Evolutionary conservation across 106 monocot genomes (phyloP), one percentile per base, ranked within the genome.

Genomic region (Platanthera zijinensis): DNA sequence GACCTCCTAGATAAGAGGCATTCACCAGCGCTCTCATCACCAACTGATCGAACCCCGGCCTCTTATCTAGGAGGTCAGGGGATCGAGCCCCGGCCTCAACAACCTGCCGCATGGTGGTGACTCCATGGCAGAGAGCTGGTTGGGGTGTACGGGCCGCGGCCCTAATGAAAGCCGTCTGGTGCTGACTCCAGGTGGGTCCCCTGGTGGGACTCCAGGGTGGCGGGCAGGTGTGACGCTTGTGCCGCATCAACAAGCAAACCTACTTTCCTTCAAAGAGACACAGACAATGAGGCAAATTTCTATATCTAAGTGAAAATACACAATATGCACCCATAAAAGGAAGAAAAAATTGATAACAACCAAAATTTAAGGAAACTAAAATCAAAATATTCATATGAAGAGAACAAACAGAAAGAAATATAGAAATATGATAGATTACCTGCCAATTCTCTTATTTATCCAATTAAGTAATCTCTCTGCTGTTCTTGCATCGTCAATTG

Each of bases 381-480:
- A 69, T 46, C 14, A 69, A 53, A 71, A 18, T 10, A 74, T 64
- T 66, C 25, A 74, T 17, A 74, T 14, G 9, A 19, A 3, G 32
- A 7, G 22, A 74, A 19, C 7, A 63, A 78, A 63, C 69, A 78
- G 10, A 52, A 28, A 52, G 5, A 25, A 47, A 57, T 10, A 15
- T 69, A 50, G 18, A 50, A 5, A 71, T 11, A 17, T 47, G 48
- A n/a, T 69, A 10, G 64, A 79, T 85, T 83, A 66, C 96, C 96
- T 93, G 68, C 87, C 90, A 50, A 93, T 80, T 78, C 68, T 78
- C 70, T 93, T 91, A 79, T 97, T 97, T 78, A 97, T 97, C 91
- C 91, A 97, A 79, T 86, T 86, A 54, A 97, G 93, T 71, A 97
- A 80, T 8, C 73, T 78, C 1, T 89, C 86, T 72, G 96, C 89